phyloP scores from a whole-genome alignment of 345 rosid species.

The Viola odorata region DNA sequence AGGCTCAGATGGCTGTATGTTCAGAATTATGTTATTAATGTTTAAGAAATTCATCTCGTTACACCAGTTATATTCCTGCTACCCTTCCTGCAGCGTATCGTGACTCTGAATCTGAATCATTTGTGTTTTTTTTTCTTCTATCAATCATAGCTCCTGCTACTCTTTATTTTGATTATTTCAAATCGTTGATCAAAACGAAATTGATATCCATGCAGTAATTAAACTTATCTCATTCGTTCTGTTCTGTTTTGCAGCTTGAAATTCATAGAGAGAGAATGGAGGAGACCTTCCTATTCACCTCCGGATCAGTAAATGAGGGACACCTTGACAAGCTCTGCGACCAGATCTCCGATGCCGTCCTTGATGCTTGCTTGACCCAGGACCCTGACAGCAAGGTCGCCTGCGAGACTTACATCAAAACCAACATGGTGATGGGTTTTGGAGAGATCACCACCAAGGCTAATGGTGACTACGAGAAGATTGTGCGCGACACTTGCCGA shows the following conservation, averaged over 20 bases:
- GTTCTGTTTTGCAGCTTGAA: neutral
- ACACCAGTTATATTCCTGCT: too few species aligned
- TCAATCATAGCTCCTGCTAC: too few species aligned
- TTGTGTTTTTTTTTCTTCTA: too few species aligned
- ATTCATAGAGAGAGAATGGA: neutral
- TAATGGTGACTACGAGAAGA: conserved; percentile 12
- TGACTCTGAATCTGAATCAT: too few species aligned
- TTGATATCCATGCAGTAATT: too few species aligned
- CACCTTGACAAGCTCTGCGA: conserved; percentile 19
- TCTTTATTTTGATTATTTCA: too few species aligned
- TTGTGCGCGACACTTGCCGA: conserved; percentile 16
- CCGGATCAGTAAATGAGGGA: conserved; percentile 15
- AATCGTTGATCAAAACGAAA: too few species aligned
- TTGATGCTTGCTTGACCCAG: conserved; percentile 15
- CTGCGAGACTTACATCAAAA: conserved; percentile 18
- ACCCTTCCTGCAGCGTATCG: too few species aligned
- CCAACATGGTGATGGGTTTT: conserved; percentile 19
- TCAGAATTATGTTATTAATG: too few species aligned
- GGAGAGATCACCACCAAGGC: conserved; percentile 20
- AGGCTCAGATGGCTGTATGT: too few species aligned
- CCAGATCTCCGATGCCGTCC: conserved; percentile 14
- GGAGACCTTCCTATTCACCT: conserved; percentile 16
- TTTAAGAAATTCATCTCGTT: too few species aligned
- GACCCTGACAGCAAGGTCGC: conserved; percentile 18
- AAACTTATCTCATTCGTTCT: too few species aligned